phyloP scores from a whole-genome alignment of 2,329 filamentous ascomycete genomes.

The Emericellopsis cladophorae region DNA sequence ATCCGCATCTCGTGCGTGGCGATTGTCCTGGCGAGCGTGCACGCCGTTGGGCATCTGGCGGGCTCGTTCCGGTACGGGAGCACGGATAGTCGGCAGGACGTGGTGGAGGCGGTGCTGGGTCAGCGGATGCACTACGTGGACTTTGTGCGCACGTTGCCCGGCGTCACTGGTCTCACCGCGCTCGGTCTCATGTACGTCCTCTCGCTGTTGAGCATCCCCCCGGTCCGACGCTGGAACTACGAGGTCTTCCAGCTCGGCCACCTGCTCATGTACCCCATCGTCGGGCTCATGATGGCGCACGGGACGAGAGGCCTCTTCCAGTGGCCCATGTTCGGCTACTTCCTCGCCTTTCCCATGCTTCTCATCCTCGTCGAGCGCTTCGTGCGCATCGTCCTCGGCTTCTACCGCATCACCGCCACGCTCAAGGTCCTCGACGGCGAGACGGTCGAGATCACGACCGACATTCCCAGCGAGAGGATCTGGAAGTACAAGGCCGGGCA shows the following conservation, averaged over 20 bases:
- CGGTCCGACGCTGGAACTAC: conserved; percentile 36
- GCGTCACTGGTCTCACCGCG: conserved; percentile 34
- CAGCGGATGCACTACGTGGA: conserved; percentile 28
- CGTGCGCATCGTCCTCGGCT: conserved; percentile 30
- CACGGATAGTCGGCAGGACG: conserved; percentile 25
- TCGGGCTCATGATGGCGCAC: conserved; percentile 41
- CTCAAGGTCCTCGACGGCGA: conserved; percentile 37
- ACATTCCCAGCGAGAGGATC: conserved; percentile 31
- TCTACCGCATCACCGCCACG: conserved; percentile 32
- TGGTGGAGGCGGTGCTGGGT: conserved; percentile 29
- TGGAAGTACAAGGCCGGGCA: conserved; percentile 45
- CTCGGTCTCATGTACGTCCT: conserved; percentile 37
- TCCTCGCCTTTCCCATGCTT: conserved; percentile 38
- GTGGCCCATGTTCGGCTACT: conserved; percentile 43
- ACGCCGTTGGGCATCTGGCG: conserved; percentile 39
- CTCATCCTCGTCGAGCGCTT: conserved; percentile 35
- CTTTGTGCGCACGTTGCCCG: conserved; percentile 33
- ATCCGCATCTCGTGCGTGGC: conserved; percentile 39
- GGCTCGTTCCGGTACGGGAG: conserved; percentile 40
- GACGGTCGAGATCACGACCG: conserved; percentile 34
- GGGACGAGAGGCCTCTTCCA: conserved; percentile 37
- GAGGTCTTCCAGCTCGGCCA: conserved; percentile 45
- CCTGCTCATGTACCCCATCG: conserved; percentile 44
- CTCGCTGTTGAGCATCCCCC: conserved; percentile 33
- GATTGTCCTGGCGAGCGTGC: conserved; percentile 34